These are phyloP conservation scores for Teratosphaeria pseudoeucalypti DNA, from an alignment of 2,329 filamentous ascomycete species.

Conservation along the genomic window DNA sequence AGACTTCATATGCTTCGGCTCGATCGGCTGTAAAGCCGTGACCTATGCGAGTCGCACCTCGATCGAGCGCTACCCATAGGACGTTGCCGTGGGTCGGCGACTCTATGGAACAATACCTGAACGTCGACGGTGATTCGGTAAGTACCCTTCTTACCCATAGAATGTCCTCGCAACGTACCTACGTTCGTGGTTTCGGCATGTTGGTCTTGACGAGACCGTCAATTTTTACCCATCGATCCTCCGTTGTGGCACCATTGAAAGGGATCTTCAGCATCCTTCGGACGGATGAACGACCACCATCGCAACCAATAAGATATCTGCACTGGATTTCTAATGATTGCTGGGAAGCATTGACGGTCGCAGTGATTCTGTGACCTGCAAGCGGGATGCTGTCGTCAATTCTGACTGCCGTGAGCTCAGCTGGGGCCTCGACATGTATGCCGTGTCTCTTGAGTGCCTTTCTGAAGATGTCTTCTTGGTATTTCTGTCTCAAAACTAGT, in stretches of 20 bases:
- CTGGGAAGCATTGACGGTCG: slow-evolving; percentile 13
- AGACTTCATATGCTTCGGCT: slow-evolving; percentile 10
- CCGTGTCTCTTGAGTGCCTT: slow-evolving; percentile 25
- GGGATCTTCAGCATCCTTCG: slow-evolving; percentile 37
- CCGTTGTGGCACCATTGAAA: slow-evolving; percentile 41
- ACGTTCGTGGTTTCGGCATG: slow-evolving; percentile 35
- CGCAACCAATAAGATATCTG: slow-evolving; percentile 42
- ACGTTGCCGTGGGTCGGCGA: slow-evolving; percentile 46
- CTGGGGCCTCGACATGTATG: slow-evolving; percentile 26
- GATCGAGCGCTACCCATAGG: slow-evolving; percentile 45
- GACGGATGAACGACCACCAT: slow-evolving; percentile 42
- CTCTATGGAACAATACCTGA: slow-evolving; percentile 40
- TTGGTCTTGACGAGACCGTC: slow-evolving; percentile 42
- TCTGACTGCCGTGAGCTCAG: slow-evolving; percentile 29
- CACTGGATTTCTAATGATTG: neutral
- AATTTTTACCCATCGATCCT: slow-evolving; percentile 46
- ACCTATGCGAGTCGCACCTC: slow-evolving; percentile 45
- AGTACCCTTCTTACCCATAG: neutral
- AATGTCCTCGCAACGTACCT: neutral
- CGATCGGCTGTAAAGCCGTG: slow-evolving; percentile 40
- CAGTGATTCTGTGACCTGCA: slow-evolving; percentile 20
- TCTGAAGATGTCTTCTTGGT: slow-evolving; percentile 45
- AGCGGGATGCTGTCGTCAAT: slow-evolving; percentile 24
- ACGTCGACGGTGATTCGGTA: neutral
- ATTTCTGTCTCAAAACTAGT: slow-evolving; percentile 46